Conservation (phyloP, 2,329 filamentous ascomycete species). For the Hymenoscyphus albidus region DNA sequence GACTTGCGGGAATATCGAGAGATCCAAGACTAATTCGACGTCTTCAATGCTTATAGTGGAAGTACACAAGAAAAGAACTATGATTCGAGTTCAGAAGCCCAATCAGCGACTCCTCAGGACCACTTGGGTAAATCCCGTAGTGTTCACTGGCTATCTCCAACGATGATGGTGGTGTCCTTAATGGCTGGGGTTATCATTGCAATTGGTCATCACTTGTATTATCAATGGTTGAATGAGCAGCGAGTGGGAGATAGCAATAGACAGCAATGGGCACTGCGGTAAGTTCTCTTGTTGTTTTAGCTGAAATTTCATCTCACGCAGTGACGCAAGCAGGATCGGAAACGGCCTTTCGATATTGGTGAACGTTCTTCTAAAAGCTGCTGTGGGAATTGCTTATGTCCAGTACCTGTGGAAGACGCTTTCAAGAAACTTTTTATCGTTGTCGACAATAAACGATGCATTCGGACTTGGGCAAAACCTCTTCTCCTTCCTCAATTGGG, state of each 20-base stretch:
- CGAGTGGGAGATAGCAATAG: background rate
- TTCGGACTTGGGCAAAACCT: background rate
- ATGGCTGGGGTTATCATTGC: background rate
- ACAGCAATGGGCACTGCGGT: background rate
- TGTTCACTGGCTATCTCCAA: no score
- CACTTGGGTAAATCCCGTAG: no score
- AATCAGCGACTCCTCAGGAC: no score
- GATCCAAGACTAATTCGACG: no score
- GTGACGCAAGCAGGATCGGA: background rate
- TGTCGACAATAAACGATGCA: background rate
- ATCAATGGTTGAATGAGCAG: background rate
- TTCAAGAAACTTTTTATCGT: background rate
- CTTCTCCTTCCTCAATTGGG: constrained; percentile 3
- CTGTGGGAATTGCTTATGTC: background rate
- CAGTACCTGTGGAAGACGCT: constrained; percentile 1
- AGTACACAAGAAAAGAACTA: no score
- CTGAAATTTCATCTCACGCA: background rate
- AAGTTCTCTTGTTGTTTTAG: background rate
- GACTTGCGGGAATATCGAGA: no score
- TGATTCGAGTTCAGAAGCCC: no score
- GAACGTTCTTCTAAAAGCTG: background rate
- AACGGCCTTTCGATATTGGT: constrained; percentile 2
- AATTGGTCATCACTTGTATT: background rate
- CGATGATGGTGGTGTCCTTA: background rate
- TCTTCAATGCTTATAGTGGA: no score